These are phyloP conservation scores for Oryza meyeriana DNA, from an alignment of 176 grass and related monocot species.

Conservation along the genomic window DNA sequence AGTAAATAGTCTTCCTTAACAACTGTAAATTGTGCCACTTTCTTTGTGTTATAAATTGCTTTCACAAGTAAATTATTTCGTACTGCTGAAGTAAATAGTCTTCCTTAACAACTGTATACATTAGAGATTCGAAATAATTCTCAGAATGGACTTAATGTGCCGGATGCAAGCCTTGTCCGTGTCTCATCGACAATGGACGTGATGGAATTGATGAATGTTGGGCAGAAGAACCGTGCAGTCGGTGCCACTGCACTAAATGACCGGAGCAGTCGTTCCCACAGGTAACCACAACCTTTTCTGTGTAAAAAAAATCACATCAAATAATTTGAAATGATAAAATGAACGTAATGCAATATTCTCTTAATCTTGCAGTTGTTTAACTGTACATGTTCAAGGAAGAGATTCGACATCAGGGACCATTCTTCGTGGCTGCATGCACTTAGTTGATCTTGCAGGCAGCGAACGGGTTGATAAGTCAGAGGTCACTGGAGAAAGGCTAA, in stretches of 20 bases:
- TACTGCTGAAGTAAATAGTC: neutral
- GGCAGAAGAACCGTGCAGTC: slow-evolving; percentile 84
- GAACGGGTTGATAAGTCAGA: slow-evolving; percentile 98
- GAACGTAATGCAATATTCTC: slow-evolving; percentile 36
- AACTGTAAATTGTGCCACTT: slow-evolving; percentile 28
- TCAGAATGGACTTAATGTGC: slow-evolving; percentile 95
- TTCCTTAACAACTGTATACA: slow-evolving; percentile 79
- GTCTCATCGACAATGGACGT: slow-evolving; percentile 80
- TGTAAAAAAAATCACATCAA: slow-evolving; percentile 8
- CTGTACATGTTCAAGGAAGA: slow-evolving; percentile 98
- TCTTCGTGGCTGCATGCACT: slow-evolving; percentile 96
- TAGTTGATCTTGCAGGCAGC: slow-evolving; percentile 97
- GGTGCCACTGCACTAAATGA: slow-evolving; percentile 96
- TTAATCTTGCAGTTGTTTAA: slow-evolving; percentile 77
- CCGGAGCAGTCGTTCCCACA: slow-evolving; percentile 97
- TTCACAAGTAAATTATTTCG: slow-evolving; percentile 18
- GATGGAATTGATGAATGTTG: slow-evolving; percentile 92
- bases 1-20: slow-evolving; percentile 41
- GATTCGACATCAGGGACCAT: slow-evolving; percentile 73
- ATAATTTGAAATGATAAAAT: slow-evolving; percentile 10
- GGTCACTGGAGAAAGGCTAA: slow-evolving; percentile 88
- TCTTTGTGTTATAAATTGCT: slow-evolving; percentile 16
- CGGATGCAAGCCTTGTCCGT: slow-evolving; percentile 80
- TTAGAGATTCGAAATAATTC: slow-evolving; percentile 94
- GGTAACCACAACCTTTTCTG: slow-evolving; percentile 38